phyloP scores from a whole-genome alignment of 1,139 yeast species.

The Geotrichum armillariae region DNA sequence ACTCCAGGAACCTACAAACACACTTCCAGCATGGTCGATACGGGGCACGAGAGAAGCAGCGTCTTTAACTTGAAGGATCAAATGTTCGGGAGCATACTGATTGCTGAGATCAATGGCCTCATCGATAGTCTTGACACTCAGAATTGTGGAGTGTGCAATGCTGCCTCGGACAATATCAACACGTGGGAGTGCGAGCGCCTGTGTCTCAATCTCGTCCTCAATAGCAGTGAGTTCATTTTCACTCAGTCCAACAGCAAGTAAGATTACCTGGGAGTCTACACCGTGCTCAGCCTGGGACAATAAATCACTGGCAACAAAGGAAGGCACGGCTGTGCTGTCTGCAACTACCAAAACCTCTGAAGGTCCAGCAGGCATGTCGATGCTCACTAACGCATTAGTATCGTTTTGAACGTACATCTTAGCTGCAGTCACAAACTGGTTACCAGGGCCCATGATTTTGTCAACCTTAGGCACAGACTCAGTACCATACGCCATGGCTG shows the following conservation, averaged over 20 bases:
- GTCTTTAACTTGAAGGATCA: constrained; percentile 82
- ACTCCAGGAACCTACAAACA: constrained; percentile 91
- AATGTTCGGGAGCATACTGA: constrained; percentile 94
- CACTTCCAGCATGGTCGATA: constrained; percentile 93
- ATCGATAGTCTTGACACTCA: constrained; percentile 63
- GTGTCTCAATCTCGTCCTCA: constrained; percentile 78
- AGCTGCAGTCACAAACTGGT: constrained; percentile 98
- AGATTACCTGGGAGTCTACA: constrained; percentile 92
- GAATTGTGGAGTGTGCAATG: constrained; percentile 84
- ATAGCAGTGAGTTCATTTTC: constrained; percentile 61
- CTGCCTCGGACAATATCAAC: constrained; percentile 90
- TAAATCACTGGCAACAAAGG: constrained; percentile 92
- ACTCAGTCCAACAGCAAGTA: constrained; percentile 76
- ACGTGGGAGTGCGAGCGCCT: constrained; percentile 86
- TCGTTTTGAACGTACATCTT: constrained; percentile 97
- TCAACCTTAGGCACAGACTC: constrained; percentile 89
- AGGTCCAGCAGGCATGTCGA: constrained; percentile 99
- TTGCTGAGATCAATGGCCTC: constrained; percentile 85
- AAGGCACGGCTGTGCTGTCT: constrained; percentile 83
- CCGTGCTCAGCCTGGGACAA: constrained; percentile 99
- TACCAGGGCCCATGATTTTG: constrained; percentile 97
- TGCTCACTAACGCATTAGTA: constrained; percentile 89
- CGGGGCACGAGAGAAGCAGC: constrained; percentile 70
- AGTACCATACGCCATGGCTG: constrained; percentile 98
- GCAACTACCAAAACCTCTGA: constrained; percentile 95